These are phyloP conservation scores for Thymus mandschuricus DNA, from an alignment of 257 asterid species.

Conservation along the genomic window DNA sequence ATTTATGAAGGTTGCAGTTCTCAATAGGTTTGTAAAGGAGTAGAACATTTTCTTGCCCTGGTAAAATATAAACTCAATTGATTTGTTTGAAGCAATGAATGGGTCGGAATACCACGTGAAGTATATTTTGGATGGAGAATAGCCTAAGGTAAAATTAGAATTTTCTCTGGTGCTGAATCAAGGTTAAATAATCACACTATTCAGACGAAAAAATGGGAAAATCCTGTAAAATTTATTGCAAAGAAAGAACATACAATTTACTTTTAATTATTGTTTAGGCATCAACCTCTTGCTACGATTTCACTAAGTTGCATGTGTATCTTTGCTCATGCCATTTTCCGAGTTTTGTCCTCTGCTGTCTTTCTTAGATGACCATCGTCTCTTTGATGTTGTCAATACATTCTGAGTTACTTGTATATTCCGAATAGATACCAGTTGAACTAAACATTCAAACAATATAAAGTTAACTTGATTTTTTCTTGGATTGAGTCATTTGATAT, in stretches of 20 bases:
- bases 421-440: neutral
- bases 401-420: neutral
- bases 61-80: neutral
- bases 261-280: neutral
- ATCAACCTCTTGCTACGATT: neutral
- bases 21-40: neutral
- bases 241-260: neutral
- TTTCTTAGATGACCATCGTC: neutral
- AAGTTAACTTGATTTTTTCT: neutral
- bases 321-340: neutral
- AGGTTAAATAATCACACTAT: neutral
- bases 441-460: neutral
- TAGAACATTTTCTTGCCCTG: neutral
- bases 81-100: neutral
- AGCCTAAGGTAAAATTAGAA: neutral
- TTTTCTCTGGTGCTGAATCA: constrained; percentile 5
- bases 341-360: neutral
- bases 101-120: neutral
- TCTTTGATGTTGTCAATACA: neutral
- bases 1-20: neutral
- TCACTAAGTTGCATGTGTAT: neutral
- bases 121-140: neutral
- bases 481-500: neutral
- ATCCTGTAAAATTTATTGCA: neutral
- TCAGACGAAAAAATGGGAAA: neutral